Evolutionary conservation across 2,329 filamentous ascomycete genomes (phyloP), one percentile per base, ranked within the genome.

Genomic region (Ophiostoma perfectum): DNA sequence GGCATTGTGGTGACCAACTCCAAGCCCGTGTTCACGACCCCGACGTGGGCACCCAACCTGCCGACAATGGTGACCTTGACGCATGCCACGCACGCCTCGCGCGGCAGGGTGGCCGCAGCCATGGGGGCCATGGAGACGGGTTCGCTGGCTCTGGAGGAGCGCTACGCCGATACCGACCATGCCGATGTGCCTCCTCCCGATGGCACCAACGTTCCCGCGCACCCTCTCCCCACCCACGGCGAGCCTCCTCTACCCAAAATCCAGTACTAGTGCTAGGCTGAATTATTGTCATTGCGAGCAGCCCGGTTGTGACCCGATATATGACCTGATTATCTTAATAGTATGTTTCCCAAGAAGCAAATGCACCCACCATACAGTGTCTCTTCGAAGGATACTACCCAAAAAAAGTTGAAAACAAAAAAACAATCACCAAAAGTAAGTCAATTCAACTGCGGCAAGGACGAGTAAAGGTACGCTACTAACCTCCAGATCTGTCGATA

Each of bases 41-140:
- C 55, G 4, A 60, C 55, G 55, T 60, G 55, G 55, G 55, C 55
- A 5, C 27, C 55, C 55, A 38, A 60, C 55, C 55, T 60, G 27
- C 55, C 55, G 11, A 60, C 55, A 11, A 60, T 60, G 27, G 55
- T 60, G 27, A 60, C 55, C 27, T 12, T 60, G 55, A 60, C 55
- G 55, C 27, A 60, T 16, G 44, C 27, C 16, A 52, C 64, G 27
- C 44, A 65, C 44, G 18, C 16, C 7, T n/a, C 38, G 18, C 65
- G 27, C 4, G 27, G 27, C 27, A 27, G 27, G 27, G 27, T 27
- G 27, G 27, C 27, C 27, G 27, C 27, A 27, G 27, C 27, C 27
- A 42, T 41, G 55, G 4, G 6, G 55, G 55, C 11, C 27, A 18
- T 12, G 55, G 18, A 45, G 27, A 27, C 27, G 27, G 27, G 27